phyloP scores from a whole-genome alignment of 208 protist species.

The Angomonas ambiguus region DNA sequence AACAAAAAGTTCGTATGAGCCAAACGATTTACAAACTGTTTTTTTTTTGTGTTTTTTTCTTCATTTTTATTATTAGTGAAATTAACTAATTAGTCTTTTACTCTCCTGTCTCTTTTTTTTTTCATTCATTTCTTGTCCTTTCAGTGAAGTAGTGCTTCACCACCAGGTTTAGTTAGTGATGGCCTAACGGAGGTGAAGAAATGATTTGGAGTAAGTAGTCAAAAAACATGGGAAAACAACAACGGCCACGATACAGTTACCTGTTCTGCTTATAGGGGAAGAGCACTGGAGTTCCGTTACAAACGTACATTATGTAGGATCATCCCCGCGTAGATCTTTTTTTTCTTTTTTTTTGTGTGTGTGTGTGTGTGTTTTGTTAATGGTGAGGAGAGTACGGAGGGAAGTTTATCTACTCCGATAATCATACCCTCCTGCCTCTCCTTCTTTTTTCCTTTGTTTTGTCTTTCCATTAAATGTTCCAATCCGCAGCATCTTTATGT shows the following conservation, averaged over 20 bases:
- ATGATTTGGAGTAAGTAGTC: background rate
- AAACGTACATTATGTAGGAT: background rate
- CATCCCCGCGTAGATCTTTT: background rate
- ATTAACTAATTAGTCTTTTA: background rate
- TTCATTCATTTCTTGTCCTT: background rate
- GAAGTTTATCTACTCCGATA: too few species aligned
- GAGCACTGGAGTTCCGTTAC: background rate
- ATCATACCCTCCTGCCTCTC: background rate
- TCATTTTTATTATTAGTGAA: background rate
- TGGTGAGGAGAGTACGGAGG: too few species aligned
- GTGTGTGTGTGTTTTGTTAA: background rate
- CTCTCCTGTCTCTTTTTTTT: conserved; percentile 3
- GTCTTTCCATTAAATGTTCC: background rate
- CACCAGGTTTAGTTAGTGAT: too few species aligned
- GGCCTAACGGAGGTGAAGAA: background rate
- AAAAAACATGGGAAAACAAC: background rate
- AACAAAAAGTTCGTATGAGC: conserved; percentile 1
- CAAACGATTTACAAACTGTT: background rate
- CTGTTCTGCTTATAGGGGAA: too few species aligned
- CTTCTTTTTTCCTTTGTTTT: background rate
- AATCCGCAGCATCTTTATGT: too few species aligned
- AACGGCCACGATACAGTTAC: background rate
- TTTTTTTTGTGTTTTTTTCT: background rate
- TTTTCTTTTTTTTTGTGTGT: background rate
- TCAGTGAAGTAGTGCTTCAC: too few species aligned